Evolutionary conservation across 1,139 yeast genomes (phyloP).

Genomic region (Yarrowia galli): DNA sequence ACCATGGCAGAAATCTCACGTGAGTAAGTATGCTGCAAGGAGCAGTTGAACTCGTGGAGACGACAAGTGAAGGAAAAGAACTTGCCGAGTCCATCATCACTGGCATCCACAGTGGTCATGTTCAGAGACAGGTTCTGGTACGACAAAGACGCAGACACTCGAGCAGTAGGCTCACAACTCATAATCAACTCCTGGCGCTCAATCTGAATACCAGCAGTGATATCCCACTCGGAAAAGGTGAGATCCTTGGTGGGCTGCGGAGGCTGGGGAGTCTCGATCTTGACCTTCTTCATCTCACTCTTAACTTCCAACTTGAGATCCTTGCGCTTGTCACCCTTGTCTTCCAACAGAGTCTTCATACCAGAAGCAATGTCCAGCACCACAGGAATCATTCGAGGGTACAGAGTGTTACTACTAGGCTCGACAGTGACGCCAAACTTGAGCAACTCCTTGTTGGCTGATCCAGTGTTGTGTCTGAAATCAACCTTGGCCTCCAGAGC

Average conservation of each 20-base stretch:
- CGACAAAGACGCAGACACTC: slow-evolving; percentile 84
- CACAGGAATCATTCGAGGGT: slow-evolving; percentile 82
- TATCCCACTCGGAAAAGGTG: slow-evolving; percentile 58
- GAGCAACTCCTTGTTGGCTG: slow-evolving; percentile 52
- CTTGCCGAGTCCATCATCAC: slow-evolving; percentile 53
- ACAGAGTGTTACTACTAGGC: slow-evolving; percentile 74
- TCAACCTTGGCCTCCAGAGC: slow-evolving; percentile 66
- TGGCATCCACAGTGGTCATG: slow-evolving; percentile 58
- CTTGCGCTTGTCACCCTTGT: slow-evolving; percentile 11
- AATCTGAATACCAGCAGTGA: slow-evolving; percentile 68
- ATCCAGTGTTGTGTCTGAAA: slow-evolving; percentile 47
- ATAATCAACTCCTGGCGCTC: slow-evolving; percentile 76
- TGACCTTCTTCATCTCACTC: slow-evolving; percentile 39
- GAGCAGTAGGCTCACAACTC: slow-evolving; percentile 93
- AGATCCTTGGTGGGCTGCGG: slow-evolving; percentile 38
- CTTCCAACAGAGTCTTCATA: slow-evolving; percentile 6
- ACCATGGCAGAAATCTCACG: slow-evolving; percentile 85
- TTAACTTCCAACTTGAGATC: slow-evolving; percentile 3
- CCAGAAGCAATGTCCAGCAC: slow-evolving; percentile 59
- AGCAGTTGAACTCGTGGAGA: slow-evolving; percentile 64
- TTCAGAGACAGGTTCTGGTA: slow-evolving; percentile 69
- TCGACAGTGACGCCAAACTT: slow-evolving; percentile 66
- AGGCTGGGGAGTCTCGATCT: slow-evolving; percentile 25
- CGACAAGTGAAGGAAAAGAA: slow-evolving; percentile 56
- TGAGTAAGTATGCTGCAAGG: slow-evolving; percentile 88